A percentile compares a stretch with the other conserved stretches of the same genome.
Conservation (phyloP, 202 grass and related monocot species). For the Carex arenaria region DNA sequence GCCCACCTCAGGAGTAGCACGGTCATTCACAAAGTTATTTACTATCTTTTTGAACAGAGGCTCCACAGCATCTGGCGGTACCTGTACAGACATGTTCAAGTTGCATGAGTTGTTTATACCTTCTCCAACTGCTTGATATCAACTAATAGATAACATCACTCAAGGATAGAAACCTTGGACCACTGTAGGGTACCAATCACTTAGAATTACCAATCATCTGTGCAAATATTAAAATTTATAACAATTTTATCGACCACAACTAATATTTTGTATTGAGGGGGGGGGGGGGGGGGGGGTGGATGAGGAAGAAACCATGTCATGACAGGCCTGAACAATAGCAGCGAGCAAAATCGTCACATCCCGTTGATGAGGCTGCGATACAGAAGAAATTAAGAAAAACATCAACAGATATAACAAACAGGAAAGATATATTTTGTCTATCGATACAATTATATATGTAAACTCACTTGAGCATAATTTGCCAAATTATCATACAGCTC, state of each 20-base stretch:
- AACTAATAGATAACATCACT: not conserved
- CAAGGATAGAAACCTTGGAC: not conserved
- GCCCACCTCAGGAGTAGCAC: conserved; percentile 82
- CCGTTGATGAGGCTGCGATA: conserved; percentile 79
- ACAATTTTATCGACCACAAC: not conserved
- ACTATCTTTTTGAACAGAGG: conserved; percentile 96
- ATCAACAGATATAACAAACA: not conserved
- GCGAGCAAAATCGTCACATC: conserved; percentile 93
- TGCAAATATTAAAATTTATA: not conserved
- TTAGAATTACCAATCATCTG: not conserved
- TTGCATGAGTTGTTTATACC: not conserved
- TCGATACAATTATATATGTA: not conserved
- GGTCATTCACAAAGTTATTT: conserved; percentile 98
- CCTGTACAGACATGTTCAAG: conserved; percentile 36
- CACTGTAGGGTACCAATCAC: not conserved
- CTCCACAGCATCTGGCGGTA: conserved; percentile 94
- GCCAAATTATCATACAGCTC: conserved; percentile 87
- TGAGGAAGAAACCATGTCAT: conserved; percentile 62
- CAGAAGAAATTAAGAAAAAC: conserved; percentile 3
- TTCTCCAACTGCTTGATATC: not conserved
- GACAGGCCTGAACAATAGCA: conserved; percentile 93
- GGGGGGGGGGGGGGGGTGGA: not conserved
- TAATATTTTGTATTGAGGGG: not conserved
- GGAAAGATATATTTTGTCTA: not conserved
- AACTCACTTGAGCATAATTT: conserved; percentile 89